Base-by-base conservation (phyloP, 345 rosid species). In the Orychophragmus violaceus region DNA sequence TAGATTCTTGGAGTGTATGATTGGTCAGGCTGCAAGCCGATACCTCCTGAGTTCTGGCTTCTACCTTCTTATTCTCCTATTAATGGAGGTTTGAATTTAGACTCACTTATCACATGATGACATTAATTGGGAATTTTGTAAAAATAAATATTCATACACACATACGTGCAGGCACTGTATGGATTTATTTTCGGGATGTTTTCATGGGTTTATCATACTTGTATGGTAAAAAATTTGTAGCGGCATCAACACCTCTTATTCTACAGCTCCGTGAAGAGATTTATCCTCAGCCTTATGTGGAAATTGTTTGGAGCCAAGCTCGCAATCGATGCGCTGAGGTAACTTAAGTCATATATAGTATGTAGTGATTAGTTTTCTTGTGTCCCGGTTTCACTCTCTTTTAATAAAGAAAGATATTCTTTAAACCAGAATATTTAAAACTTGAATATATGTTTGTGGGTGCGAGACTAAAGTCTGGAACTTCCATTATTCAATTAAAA, bases 1-100 rank as follows among this genome's bases (percentile, higher is more conserved):
- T 19, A 68, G 74, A 49, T 70, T 53, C 70, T 72, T 52, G 88
- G 88, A 23, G 51, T 70, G 9, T 84, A 74, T 64, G 84, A 84
- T 11, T 84, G 86, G 86, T 56, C 62, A 19, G 88, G 88, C 9
- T 16, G 46, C 68, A 81, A 82, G 25, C 81, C 88, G 3, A 74
- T 84, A 79, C 86, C 86, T 8, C 88, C 88, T 0, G 86, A 84
- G 75, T 75, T 84, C 41, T 84, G 84, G 86, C 44, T 82, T 0
- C 77, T 84, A 44, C 86, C 88, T 33, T 74, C 11, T 71, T 29
- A 24, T 19, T 44, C 37, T 64, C 39, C 76, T 37, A 0, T 72
- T 56, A 64, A 49, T 16, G 65, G 64, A 45, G 59, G 68, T 61
- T 57, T 36, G 24, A 2, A 1, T 25, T n/a, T 36, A 6, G 2